Evolutionary conservation across 1,139 yeast genomes (phyloP).

Genomic region (Eremothecium gossypii): DNA sequence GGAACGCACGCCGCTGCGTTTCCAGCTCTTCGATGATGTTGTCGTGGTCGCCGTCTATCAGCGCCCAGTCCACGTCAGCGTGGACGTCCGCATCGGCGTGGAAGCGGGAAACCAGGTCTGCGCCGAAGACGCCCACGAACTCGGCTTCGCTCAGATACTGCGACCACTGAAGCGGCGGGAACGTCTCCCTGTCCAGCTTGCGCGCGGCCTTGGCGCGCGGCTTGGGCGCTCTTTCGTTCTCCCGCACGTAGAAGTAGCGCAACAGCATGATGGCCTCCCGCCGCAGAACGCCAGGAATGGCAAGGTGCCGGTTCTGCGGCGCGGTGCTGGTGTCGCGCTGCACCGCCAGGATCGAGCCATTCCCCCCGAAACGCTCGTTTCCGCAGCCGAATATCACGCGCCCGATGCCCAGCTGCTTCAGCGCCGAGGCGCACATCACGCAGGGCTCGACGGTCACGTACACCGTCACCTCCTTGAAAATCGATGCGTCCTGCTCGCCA

Average conservation of each 20-base stretch:
- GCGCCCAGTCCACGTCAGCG: constrained; percentile 21
- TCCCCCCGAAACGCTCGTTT: constrained; percentile 93
- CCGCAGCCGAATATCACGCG: constrained; percentile 85
- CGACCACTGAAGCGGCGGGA: constrained; percentile 48
- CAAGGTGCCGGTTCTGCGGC: constrained; percentile 36
- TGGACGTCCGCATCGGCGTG: constrained; percentile 23
- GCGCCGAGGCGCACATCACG: constrained; percentile 93
- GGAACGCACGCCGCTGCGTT: constrained; percentile 10
- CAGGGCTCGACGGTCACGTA: constrained; percentile 98
- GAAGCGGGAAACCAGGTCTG: constrained; percentile 30
- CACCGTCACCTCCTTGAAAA: constrained; percentile 47
- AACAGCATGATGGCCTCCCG: constrained; percentile 76
- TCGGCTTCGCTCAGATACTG: constrained; percentile 39
- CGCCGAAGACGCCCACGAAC: constrained; percentile 45
- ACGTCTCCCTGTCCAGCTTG: constrained; percentile 55
- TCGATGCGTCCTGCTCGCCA: constrained; percentile 17
- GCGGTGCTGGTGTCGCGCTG: constrained; percentile 38
- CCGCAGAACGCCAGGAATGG: constrained; percentile 70
- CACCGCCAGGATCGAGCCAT: constrained; percentile 72
- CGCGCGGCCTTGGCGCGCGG: constrained; percentile 72
- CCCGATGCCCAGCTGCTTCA: constrained; percentile 68
- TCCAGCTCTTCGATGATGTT: constrained; percentile 18
- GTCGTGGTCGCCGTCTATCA: constrained; percentile 21
- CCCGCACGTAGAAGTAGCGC: constrained; percentile 74
- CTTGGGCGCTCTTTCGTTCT: constrained; percentile 75